These are phyloP conservation scores for Phalaenopsis aphrodite DNA, from an alignment of 106 monocot species.

Conservation along the genomic window DNA sequence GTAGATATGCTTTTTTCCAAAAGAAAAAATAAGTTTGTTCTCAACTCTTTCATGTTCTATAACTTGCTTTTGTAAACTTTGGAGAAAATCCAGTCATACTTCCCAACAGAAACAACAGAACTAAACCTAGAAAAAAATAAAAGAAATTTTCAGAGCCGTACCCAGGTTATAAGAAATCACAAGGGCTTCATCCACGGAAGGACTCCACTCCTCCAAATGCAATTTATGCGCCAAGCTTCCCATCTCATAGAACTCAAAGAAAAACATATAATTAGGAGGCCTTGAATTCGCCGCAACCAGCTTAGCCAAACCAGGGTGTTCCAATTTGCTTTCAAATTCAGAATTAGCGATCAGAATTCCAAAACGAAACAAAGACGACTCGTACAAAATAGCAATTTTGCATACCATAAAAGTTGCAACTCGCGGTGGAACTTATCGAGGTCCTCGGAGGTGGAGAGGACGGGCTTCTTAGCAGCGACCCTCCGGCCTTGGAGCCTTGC, in stretches of 20 bases:
- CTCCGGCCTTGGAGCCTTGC: conserved; percentile 46
- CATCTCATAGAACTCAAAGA: conserved; percentile 80
- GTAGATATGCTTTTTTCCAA: too few species aligned
- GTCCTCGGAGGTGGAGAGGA: conserved; percentile 80
- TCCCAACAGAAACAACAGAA: neutral
- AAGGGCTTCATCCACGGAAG: conserved; percentile 38
- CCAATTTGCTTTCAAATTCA: conserved; percentile 35
- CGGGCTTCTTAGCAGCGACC: conserved; percentile 88
- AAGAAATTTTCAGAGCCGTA: conserved; percentile 6
- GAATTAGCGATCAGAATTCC: neutral
- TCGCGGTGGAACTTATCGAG: conserved; percentile 89
- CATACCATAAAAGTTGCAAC: conserved; percentile 70
- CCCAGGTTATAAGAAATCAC: conserved; percentile 54
- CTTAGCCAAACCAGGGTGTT: conserved; percentile 69
- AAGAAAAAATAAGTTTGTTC: too few species aligned
- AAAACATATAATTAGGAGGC: conserved; percentile 83
- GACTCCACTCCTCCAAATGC: conserved; percentile 89
- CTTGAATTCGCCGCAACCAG: conserved; percentile 76
- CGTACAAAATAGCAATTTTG: neutral
- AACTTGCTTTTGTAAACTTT: too few species aligned
- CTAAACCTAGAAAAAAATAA: neutral
- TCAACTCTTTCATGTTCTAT: too few species aligned
- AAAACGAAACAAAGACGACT: conserved; percentile 8
- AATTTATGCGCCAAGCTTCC: conserved; percentile 63
- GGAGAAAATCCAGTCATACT: too few species aligned